phyloP scores from a whole-genome alignment of 805 yeast species.

The Suhomyces tanzawaensis region DNA sequence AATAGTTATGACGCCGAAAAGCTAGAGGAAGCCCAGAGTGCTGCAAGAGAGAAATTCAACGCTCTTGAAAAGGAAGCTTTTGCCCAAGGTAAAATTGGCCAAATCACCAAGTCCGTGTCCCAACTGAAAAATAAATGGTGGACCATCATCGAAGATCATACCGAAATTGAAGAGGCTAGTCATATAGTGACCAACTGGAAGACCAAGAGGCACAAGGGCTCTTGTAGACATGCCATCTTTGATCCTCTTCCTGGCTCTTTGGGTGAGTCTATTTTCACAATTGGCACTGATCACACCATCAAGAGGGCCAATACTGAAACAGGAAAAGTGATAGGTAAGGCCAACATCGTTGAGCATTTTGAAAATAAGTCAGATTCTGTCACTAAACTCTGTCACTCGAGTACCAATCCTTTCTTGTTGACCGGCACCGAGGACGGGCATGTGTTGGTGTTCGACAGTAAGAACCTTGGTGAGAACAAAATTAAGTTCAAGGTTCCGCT shows the following conservation, averaged over 20 bases:
- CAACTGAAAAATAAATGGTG: constrained; percentile 46
- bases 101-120: constrained; percentile 26
- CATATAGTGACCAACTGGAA: constrained; percentile 59
- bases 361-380: constrained; percentile 27
- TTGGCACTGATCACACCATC: constrained; percentile 77
- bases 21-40: constrained; percentile 34
- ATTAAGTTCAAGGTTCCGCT: constrained; percentile 46
- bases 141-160: constrained; percentile 34
- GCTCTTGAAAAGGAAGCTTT: constrained; percentile 24
- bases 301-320: constrained; percentile 69
- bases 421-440: constrained; percentile 71
- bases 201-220: constrained; percentile 86
- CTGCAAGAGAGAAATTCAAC: constrained; percentile 21
- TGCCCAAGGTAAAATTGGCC: constrained; percentile 20
- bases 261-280: constrained; percentile 59
- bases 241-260: constrained; percentile 45
- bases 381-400: constrained; percentile 45
- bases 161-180: constrained; percentile 21
- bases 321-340: constrained; percentile 72
- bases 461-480: constrained; percentile 40
- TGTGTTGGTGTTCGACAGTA: constrained; percentile 60
- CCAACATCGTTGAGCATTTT: constrained; percentile 22
- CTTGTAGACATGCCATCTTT: constrained; percentile 72
- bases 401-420: constrained; percentile 49
- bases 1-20: constrained; percentile 52